A percentile compares a stretch with the other conserved stretches of the same genome.
Conservation (phyloP, 106 monocot genomes). For the Alisma plantagoaquatica region DNA sequence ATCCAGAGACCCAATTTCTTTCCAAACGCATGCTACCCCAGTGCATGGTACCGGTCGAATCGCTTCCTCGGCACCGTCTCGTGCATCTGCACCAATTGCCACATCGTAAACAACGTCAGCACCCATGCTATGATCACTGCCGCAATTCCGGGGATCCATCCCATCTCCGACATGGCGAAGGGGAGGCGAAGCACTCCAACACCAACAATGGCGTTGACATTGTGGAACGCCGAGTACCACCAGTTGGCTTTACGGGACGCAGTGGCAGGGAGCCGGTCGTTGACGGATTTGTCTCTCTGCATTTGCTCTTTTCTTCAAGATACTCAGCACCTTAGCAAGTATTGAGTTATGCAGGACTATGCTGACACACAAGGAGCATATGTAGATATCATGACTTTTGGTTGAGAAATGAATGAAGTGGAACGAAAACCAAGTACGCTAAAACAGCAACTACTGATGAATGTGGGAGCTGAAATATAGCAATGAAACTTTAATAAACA, state of each 20-base stretch:
- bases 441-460: too few species aligned
- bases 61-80: slow-evolving; percentile 57
- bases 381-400: too few species aligned
- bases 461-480: too few species aligned
- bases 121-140: slow-evolving; percentile 48
- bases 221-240: slow-evolving; percentile 2
- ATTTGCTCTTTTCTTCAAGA: too few species aligned
- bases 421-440: too few species aligned
- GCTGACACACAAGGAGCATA: too few species aligned
- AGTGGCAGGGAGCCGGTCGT: not conserved
- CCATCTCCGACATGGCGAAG: slow-evolving; percentile 4
- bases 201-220: not conserved
- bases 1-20: slow-evolving; percentile 53
- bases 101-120: slow-evolving; percentile 50
- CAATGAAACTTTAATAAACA: too few species aligned
- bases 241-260: not conserved
- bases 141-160: slow-evolving; percentile 50
- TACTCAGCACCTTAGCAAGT: too few species aligned
- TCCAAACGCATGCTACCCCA: too few species aligned
- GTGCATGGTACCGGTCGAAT: slow-evolving; percentile 58
- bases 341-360: too few species aligned
- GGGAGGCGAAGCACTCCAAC: not conserved
- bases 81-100: slow-evolving; percentile 82
- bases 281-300: not conserved
- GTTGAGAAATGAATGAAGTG: too few species aligned